Conservation (phyloP, 2,329 filamentous ascomycete species). For the Dothistroma pini region DNA sequence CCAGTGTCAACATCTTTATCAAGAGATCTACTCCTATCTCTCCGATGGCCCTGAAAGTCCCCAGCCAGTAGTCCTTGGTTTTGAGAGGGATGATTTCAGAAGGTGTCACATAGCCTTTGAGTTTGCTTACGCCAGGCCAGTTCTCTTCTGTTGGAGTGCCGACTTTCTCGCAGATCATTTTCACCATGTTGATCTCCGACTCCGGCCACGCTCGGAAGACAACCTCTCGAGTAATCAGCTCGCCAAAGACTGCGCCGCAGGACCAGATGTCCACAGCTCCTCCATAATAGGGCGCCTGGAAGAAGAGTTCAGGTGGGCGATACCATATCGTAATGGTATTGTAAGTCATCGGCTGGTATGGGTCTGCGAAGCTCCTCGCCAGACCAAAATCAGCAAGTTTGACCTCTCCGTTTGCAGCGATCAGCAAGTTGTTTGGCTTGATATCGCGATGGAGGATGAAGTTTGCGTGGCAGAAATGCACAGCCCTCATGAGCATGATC, state of each 20-base stretch:
- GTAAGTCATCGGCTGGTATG: slow-evolving; percentile 78
- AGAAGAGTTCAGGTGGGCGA: slow-evolving; percentile 87
- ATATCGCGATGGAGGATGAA: slow-evolving; percentile 95
- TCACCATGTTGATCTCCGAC: slow-evolving; percentile 81
- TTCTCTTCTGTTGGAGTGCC: slow-evolving; percentile 91
- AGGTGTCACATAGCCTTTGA: slow-evolving; percentile 75
- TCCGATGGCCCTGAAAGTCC: slow-evolving; percentile 75
- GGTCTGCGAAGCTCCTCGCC: slow-evolving; percentile 83
- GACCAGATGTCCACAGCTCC: slow-evolving; percentile 94
- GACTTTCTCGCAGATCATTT: slow-evolving; percentile 76
- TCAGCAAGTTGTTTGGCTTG: slow-evolving; percentile 97
- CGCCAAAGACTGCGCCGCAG: slow-evolving; percentile 87
- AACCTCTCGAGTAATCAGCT: slow-evolving; percentile 77
- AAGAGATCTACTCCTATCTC: slow-evolving; percentile 81
- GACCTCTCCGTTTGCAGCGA: slow-evolving; percentile 86
- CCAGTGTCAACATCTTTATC: slow-evolving; percentile 76
- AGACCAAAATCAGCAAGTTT: slow-evolving; percentile 98
- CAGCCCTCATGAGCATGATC: slow-evolving; percentile 87
- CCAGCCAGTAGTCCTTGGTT: slow-evolving; percentile 68
- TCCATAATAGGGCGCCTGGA: slow-evolving; percentile 82
- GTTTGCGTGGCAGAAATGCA: slow-evolving; percentile 97
- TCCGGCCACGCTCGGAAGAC: slow-evolving; percentile 69
- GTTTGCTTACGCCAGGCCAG: slow-evolving; percentile 84
- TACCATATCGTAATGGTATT: slow-evolving; percentile 98
- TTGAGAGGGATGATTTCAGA: slow-evolving; percentile 57